A percentile compares a stretch with the other conserved stretches of the same genome.
phyloP scores from a whole-genome alignment of 495 filamentous ascomycete genomes.

The Penicillium argentinense region DNA sequence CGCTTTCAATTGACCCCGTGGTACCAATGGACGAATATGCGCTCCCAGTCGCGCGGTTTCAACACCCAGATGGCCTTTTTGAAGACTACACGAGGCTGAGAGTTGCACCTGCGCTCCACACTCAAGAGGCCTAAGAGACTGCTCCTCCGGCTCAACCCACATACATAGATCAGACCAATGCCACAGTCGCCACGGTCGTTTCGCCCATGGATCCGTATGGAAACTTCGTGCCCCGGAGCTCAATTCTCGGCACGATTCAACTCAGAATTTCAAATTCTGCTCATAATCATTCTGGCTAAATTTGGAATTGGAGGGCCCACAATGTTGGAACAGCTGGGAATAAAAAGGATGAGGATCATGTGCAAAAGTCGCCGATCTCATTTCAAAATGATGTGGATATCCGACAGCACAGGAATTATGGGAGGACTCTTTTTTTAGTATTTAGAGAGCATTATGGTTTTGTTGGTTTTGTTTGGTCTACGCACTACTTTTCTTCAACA shows the following conservation, averaged over 20 bases:
- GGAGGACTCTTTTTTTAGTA: background rate
- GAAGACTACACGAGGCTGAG: background rate
- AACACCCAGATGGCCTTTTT: background rate
- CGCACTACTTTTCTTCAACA: no score
- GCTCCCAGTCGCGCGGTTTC: background rate
- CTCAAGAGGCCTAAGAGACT: no score
- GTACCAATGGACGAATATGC: background rate
- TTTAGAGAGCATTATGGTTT: background rate
- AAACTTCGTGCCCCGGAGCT: background rate
- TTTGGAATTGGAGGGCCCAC: background rate
- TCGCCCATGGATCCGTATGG: background rate
- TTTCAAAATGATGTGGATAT: background rate
- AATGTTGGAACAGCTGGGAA: background rate
- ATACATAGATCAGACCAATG: background rate
- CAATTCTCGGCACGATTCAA: background rate
- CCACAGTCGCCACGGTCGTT: background rate
- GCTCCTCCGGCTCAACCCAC: background rate
- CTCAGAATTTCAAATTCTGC: background rate
- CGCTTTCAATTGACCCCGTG: conserved; percentile 3
- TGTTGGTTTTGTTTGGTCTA: background rate
- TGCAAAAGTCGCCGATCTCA: conserved; percentile 1
- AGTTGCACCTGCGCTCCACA: background rate
- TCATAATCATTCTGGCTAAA: conserved; percentile 2
- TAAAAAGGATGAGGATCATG: background rate
- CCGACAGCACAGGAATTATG: background rate